Conservation (phyloP, 1,284 basidiomycete genomes). For the Apiotrichum sp. region DNA sequence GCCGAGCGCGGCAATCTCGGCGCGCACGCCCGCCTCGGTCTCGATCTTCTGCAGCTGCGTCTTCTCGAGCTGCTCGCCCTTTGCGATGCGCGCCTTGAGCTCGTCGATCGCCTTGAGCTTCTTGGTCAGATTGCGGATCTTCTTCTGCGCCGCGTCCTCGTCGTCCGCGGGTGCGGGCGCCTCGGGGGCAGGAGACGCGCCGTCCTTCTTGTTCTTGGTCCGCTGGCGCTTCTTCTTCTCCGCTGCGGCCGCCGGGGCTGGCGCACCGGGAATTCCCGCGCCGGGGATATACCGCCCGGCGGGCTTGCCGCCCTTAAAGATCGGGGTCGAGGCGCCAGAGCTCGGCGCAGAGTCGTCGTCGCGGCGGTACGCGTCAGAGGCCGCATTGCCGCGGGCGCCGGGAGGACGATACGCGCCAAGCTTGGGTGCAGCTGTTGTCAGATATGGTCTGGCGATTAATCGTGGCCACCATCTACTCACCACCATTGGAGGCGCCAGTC, state of each 20-base stretch:
- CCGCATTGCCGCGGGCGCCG: conserved; percentile 77
- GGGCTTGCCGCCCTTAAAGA: conserved; percentile 55
- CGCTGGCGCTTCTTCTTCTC: conserved; percentile 55
- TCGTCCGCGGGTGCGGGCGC: conserved; percentile 41
- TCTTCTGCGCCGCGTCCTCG: conserved; percentile 78
- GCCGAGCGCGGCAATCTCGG: conserved; percentile 62
- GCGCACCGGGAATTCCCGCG: conserved; percentile 48
- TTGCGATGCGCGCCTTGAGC: conserved; percentile 77
- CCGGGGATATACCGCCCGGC: conserved; percentile 60
- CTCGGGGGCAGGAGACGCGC: not conserved
- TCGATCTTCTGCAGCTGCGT: conserved; percentile 96
- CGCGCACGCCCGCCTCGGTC: conserved; percentile 71
- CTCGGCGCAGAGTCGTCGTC: conserved; percentile 63
- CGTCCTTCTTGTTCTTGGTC: conserved; percentile 52
- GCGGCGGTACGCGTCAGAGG: conserved; percentile 79
- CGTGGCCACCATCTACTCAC: conserved; percentile 1
- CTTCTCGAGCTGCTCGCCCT: conserved; percentile 82
- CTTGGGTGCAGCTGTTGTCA: conserved; percentile 51
- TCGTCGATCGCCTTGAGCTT: conserved; percentile 68
- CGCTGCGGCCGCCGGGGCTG: conserved; percentile 45
- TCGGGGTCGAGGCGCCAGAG: conserved; percentile 49
- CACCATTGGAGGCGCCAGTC: conserved; percentile 20
- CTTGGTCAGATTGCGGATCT: conserved; percentile 88
- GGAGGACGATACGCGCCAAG: conserved; percentile 84
- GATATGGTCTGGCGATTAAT: no score